phyloP scores from a whole-genome alignment of 768 basidiomycete genomes.

The Mycena latifolia region DNA sequence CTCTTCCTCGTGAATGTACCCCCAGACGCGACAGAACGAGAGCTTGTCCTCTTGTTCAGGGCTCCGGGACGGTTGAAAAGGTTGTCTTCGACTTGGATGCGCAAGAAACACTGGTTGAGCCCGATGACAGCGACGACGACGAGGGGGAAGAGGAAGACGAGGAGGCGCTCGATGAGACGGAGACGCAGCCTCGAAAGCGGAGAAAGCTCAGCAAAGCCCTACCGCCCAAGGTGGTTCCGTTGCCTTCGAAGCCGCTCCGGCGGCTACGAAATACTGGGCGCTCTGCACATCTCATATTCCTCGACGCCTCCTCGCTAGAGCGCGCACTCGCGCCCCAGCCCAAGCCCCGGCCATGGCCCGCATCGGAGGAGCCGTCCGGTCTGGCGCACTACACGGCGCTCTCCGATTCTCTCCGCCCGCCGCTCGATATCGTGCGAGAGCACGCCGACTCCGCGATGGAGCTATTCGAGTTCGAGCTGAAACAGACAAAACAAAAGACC shows the following conservation, averaged over 20 bases:
- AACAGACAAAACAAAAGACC: slow-evolving; percentile 70
- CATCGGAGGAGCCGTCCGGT: slow-evolving; percentile 72
- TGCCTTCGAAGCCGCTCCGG: slow-evolving; percentile 69
- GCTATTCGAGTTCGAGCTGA: slow-evolving; percentile 79
- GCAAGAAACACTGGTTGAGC: slow-evolving; percentile 54
- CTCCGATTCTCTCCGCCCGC: slow-evolving; percentile 78
- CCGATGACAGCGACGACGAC: slow-evolving; percentile 56
- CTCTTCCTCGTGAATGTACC: slow-evolving; percentile 93
- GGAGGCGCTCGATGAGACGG: slow-evolving; percentile 42
- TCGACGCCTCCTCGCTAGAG: slow-evolving; percentile 79
- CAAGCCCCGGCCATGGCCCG: slow-evolving; percentile 75
- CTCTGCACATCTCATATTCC: slow-evolving; percentile 77
- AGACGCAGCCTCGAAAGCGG: slow-evolving; percentile 51
- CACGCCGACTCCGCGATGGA: slow-evolving; percentile 87
- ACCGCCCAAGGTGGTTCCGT: slow-evolving; percentile 67
- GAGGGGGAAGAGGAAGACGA: slow-evolving; percentile 49
- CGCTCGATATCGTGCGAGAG: slow-evolving; percentile 77
- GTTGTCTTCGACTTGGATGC: slow-evolving; percentile 73
- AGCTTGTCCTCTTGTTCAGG: slow-evolving; percentile 81
- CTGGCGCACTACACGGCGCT: slow-evolving; percentile 77
- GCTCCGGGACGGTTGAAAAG: slow-evolving; percentile 81
- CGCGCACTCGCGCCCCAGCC: slow-evolving; percentile 68
- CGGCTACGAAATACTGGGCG: slow-evolving; percentile 71
- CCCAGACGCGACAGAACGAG: slow-evolving; percentile 87
- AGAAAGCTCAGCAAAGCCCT: slow-evolving; percentile 50